Conservation (phyloP, 306 rosid species). For the Phaseolus lunatus region DNA sequence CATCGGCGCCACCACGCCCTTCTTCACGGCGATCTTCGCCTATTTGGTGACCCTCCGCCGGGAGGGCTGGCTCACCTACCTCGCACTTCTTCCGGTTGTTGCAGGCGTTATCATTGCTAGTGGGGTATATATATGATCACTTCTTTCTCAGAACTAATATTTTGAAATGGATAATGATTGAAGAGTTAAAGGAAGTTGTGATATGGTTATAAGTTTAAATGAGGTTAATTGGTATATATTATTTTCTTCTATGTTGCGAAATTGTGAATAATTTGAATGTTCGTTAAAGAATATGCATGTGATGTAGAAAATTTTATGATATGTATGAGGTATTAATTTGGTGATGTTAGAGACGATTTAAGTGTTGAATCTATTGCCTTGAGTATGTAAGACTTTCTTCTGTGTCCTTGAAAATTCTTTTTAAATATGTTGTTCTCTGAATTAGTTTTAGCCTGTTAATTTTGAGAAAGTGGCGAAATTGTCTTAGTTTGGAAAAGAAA, state of each 20-base stretch:
- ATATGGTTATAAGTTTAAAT: no score
- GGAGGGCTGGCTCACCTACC: slow-evolving; percentile 53
- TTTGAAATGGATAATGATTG: no score
- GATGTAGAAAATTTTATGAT: not conserved
- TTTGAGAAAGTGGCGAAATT: not conserved
- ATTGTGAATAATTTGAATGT: no score
- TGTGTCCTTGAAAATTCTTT: not conserved
- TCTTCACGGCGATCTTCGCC: slow-evolving; percentile 57
- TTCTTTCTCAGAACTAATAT: not conserved
- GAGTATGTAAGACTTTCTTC: not conserved
- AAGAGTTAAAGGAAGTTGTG: no score
- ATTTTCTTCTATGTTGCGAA: no score
- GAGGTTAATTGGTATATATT: no score
- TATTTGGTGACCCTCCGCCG: slow-evolving; percentile 45
- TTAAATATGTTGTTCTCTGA: not conserved
- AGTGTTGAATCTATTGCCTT: not conserved
- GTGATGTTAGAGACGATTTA: not conserved
- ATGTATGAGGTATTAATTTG: not conserved
- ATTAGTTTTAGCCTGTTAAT: not conserved
- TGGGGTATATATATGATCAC: slow-evolving; percentile 38
- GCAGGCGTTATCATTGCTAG: slow-evolving; percentile 58
- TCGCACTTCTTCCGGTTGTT: slow-evolving; percentile 56
- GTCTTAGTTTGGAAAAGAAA: not conserved
- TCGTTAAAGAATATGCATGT: not conserved
- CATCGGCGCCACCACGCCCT: slow-evolving; percentile 59